Evolutionary conservation across 805 yeast genomes (phyloP), one percentile per base, ranked within the genome.

Genomic region (Candida mattraensis): DNA sequence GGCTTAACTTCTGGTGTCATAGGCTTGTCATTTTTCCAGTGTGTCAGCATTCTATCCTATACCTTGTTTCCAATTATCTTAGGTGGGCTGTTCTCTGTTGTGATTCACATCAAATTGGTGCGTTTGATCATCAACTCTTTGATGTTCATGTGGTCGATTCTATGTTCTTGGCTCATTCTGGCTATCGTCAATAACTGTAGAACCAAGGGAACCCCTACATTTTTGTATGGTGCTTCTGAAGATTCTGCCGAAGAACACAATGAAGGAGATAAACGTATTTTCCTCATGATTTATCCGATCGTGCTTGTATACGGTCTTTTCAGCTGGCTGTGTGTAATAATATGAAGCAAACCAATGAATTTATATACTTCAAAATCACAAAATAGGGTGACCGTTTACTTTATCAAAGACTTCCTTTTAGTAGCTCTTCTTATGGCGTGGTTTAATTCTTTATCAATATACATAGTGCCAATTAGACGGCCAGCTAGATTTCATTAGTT

Each of bases 1-100:
- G 48, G 48, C 13, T 13, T 47, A 7, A 51, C 63, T 3, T 45
- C 55, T 5, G 64, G 64, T 7, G 54, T 59, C 3, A 50, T 63
- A 19, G 69, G 67, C 24, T 64, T 76, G 18, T 71, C 78, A 3
- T 72, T 75, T 37, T 65, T 75, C 63, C 74, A 76, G 25, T 76
- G 80, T 33, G 61, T 76, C 19, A 69, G 77, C 53, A 76, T 79
- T 18, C 60, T 74, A 10, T 76, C 80, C 2, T 76, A 76, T 56
- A 67, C 77, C 17, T 56, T 74, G 58, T 76, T 76, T 50, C 82
- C 82, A 2, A 64, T 76, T 18, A 65, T 70, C 2, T 44, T 70
- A 7, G 80, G 80, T 3, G 74, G 70, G 4, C 30, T 74, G 7
- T 31, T 70, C 12, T 65, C 76, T 31, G 60, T 73, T 3, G 54